Evolutionary conservation across 257 asterid species (phyloP).

Genomic region (Solanum ahanhuiri): DNA sequence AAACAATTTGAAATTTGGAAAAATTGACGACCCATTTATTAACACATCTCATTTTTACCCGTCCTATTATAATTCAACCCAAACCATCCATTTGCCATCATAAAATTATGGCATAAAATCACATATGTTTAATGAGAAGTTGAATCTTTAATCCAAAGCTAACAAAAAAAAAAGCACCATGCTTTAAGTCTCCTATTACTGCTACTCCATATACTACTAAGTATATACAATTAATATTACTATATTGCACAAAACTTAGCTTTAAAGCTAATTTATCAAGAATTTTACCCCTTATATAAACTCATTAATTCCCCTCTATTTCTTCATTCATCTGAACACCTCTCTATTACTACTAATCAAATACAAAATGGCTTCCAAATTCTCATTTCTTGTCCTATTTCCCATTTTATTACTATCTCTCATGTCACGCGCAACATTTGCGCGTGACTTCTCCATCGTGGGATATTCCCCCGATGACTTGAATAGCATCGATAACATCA

Average conservation of each 20-base stretch:
- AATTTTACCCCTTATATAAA: conserved; percentile 10
- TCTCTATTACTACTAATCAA: neutral
- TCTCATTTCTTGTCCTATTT: conserved; percentile 18
- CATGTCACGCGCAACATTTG: conserved; percentile 6
- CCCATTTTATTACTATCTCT: conserved; percentile 6
- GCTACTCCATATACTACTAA: neutral
- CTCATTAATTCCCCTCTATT: neutral
- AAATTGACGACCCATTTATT: accelerated
- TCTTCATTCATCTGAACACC: conserved; percentile 17
- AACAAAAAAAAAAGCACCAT: conserved; percentile 17
- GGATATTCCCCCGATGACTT: conserved; percentile 47
- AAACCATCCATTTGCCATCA: neutral
- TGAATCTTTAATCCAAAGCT: conserved; percentile 21
- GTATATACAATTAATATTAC: neutral
- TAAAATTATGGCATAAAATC: neutral
- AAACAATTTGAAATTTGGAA: no score
- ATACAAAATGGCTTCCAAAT: conserved; percentile 34
- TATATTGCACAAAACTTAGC: conserved; percentile 12
- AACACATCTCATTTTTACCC: neutral
- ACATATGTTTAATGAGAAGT: neutral
- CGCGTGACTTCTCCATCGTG: conserved; percentile 43
- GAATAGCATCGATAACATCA: conserved; percentile 41
- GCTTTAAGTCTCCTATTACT: conserved; percentile 38
- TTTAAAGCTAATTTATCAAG: conserved; percentile 12
- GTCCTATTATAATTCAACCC: neutral